phyloP scores from a whole-genome alignment of 148 eudicot genomes.

The Rhododendron mucronatum region DNA sequence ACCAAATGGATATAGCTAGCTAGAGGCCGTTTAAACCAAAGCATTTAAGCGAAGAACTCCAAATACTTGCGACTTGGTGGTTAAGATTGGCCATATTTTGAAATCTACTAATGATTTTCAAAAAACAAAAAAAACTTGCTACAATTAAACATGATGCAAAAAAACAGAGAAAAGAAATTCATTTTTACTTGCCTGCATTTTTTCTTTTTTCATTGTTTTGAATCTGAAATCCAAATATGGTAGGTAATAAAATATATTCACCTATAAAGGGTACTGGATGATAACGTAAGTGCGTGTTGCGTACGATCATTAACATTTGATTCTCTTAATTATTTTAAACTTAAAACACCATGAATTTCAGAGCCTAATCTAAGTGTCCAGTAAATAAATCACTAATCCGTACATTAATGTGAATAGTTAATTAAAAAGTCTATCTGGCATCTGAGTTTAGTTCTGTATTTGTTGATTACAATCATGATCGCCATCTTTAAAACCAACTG shows the following conservation, averaged over 20 bases:
- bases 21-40: no score
- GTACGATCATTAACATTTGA: slow-evolving; percentile 4
- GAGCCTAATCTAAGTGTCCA: not conserved
- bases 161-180: no score
- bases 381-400: not conserved
- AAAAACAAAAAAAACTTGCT: not conserved
- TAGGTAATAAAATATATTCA: not conserved
- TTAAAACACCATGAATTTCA: not conserved
- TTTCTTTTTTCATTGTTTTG: not conserved
- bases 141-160: not conserved
- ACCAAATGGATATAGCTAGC: not conserved
- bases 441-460: not conserved
- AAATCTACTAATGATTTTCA: not conserved
- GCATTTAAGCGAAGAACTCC: not conserved
- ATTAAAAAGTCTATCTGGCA: not conserved
- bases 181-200: not conserved
- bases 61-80: not conserved
- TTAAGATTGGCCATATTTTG: no score
- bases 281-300: not conserved
- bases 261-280: not conserved
- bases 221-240: not conserved
- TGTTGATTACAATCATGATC: not conserved
- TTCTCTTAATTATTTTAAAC: not conserved
- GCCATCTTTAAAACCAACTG: not conserved
- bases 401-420: not conserved